These are phyloP conservation scores for Saraca asoca DNA, from an alignment of 331 rosid genomes.

Conservation along the genomic window DNA sequence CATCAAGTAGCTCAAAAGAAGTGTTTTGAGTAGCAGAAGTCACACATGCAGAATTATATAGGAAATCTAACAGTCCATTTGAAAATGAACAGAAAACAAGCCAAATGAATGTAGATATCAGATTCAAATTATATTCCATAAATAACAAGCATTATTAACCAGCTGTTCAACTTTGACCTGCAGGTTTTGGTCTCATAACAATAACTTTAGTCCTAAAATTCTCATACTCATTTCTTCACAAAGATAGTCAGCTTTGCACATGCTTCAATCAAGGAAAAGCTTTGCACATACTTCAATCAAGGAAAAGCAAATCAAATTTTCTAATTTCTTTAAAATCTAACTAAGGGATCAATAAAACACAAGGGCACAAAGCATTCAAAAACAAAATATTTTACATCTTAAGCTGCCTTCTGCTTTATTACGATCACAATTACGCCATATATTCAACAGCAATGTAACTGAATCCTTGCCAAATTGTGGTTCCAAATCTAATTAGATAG, in stretches of 20 bases:
- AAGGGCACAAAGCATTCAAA: conserved; percentile 5
- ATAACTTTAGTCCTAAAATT: conserved; percentile 28
- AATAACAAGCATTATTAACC: conserved; percentile 20
- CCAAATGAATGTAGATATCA: conserved; percentile 26
- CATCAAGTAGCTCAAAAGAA: conserved; percentile 40
- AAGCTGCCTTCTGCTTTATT: conserved; percentile 3
- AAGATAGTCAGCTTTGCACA: conserved; percentile 31
- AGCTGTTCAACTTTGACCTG: conserved; percentile 35
- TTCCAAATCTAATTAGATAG: neutral
- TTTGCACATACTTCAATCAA: conserved; percentile 19
- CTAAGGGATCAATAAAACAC: neutral
- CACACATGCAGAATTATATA: conserved; percentile 23
- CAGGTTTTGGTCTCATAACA: conserved; percentile 10
- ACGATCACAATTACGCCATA: neutral
- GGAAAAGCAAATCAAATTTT: neutral
- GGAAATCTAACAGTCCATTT: conserved; percentile 41
- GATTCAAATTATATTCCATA: conserved; percentile 36
- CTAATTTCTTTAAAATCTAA: conserved; percentile 12
- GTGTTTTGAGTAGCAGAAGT: conserved; percentile 44
- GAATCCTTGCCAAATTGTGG: conserved; percentile 29
- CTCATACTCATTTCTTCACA: conserved; percentile 29
- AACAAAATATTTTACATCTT: neutral
- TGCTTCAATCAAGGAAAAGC: neutral
- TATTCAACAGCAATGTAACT: conserved; percentile 7
- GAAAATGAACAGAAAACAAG: conserved; percentile 36